Conservation (phyloP, 768 basidiomycete genomes). For the Lactarius indigo region DNA sequence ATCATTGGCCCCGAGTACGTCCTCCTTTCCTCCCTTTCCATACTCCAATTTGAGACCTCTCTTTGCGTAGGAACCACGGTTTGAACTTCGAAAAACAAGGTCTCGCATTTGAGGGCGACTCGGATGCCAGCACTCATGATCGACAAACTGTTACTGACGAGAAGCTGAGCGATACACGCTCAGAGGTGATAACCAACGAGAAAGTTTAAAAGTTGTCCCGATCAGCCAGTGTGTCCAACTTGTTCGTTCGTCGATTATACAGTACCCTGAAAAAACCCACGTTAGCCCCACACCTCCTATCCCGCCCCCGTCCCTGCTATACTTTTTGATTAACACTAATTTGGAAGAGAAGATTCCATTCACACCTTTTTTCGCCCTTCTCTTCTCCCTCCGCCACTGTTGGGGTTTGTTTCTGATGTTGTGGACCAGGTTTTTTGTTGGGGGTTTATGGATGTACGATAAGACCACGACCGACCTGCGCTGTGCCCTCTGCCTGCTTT, state of each 20-base stretch:
- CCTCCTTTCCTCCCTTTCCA: neutral
- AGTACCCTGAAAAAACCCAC: neutral
- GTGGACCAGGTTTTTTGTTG: neutral
- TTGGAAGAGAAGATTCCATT: neutral
- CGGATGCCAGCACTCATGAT: neutral
- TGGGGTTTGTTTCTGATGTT: neutral
- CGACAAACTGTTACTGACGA: neutral
- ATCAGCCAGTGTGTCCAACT: neutral
- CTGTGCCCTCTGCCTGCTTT: neutral
- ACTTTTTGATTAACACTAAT: neutral
- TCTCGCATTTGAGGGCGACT: slow-evolving; percentile 63
- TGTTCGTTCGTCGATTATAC: neutral
- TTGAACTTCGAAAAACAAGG: slow-evolving; percentile 79
- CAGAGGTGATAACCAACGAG: neutral
- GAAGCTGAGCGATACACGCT: neutral
- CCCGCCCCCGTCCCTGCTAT: neutral
- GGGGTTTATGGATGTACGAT: neutral
- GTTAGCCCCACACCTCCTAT: neutral
- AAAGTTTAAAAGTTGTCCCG: neutral
- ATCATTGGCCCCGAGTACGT: slow-evolving; percentile 77
- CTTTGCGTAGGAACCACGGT: slow-evolving; percentile 31
- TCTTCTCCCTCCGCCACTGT: neutral
- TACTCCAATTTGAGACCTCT: neutral
- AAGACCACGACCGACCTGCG: neutral
- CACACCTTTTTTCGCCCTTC: neutral